Percentiles rank a stretch among this genome's conserved stretches.
phyloP scores from a whole-genome alignment of 228 moss, liverwort and hornwort genomes.

The Sphagnum fallax region DNA sequence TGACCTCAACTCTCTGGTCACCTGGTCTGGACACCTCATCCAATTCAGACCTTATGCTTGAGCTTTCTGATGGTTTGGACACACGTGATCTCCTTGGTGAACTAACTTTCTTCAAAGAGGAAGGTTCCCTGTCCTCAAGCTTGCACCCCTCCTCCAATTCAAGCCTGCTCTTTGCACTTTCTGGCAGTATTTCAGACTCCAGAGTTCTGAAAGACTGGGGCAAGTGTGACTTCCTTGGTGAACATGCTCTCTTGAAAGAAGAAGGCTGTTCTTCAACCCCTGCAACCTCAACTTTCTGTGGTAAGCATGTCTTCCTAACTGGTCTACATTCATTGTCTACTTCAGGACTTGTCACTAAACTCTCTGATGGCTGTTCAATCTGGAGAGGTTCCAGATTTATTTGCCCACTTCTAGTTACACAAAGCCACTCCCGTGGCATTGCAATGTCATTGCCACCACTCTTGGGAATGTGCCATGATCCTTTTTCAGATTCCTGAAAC shows the following conservation, averaged over 20 bases:
- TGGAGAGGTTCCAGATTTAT: constrained; percentile 18
- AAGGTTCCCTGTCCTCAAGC: too few species aligned
- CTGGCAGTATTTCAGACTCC: too few species aligned
- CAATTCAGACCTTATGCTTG: too few species aligned
- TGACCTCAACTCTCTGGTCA: too few species aligned
- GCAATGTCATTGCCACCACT: constrained; percentile 50
- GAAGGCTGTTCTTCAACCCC: constrained; percentile 9
- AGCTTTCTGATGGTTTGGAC: background rate
- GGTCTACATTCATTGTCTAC: background rate
- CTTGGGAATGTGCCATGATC: constrained; percentile 83
- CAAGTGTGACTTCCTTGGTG: constrained; percentile 12
- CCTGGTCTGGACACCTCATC: too few species aligned
- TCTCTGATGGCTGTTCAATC: constrained; percentile 11
- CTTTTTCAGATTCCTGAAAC: constrained; percentile 78
- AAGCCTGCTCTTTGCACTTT: too few species aligned
- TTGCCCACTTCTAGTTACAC: constrained; percentile 55
- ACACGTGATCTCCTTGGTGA: constrained; percentile 2
- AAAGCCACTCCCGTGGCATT: constrained; percentile 66
- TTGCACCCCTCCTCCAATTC: too few species aligned
- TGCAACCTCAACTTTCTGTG: constrained; percentile 28
- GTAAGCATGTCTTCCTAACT: background rate
- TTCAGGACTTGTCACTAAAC: constrained; percentile 12
- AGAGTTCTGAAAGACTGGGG: too few species aligned
- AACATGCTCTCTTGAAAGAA: constrained; percentile 1
- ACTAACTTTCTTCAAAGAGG: background rate